These are phyloP conservation scores for Aureobasidium sp. DNA, from an alignment of 2,329 filamentous ascomycete species.

Conservation along the genomic window DNA sequence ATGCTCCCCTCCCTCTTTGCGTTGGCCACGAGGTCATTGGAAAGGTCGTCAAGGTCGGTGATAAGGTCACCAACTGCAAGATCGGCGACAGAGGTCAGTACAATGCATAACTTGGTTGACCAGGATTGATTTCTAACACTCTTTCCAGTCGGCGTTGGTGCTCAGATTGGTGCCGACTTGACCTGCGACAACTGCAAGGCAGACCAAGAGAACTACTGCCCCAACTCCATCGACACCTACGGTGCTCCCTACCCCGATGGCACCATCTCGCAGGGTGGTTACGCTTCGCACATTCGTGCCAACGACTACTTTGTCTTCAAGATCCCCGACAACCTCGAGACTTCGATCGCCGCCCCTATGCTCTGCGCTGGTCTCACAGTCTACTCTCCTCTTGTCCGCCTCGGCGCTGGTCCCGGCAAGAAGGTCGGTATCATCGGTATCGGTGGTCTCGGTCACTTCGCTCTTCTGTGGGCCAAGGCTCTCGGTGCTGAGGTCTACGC, in stretches of 20 bases:
- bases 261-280: conserved; percentile 59
- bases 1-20: conserved; percentile 53
- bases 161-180: conserved; percentile 42
- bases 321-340: conserved; percentile 64
- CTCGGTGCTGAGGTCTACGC: conserved; percentile 55
- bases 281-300: conserved; percentile 58
- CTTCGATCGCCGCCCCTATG: conserved; percentile 53
- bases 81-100: conserved; percentile 26
- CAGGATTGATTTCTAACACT: conserved; percentile 16
- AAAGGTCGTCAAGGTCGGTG: conserved; percentile 42
- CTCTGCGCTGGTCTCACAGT: conserved; percentile 77
- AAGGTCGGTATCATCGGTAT: conserved; percentile 66
- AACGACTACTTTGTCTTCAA: conserved; percentile 70
- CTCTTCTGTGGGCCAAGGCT: conserved; percentile 41
- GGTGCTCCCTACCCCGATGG: conserved; percentile 46
- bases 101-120: too few relatives aligned
- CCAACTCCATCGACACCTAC: conserved; percentile 42
- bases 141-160: conserved; percentile 41
- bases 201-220: conserved; percentile 47
- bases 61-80: conserved; percentile 43
- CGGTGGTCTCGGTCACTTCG: conserved; percentile 44
- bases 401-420: conserved; percentile 68
- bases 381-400: conserved; percentile 68
- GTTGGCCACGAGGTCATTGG: conserved; percentile 57
- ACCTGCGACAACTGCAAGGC: conserved; percentile 45